Base-by-base conservation (phyloP, 2,329 filamentous ascomycete genomes). In the Fusarium sp. region DNA sequence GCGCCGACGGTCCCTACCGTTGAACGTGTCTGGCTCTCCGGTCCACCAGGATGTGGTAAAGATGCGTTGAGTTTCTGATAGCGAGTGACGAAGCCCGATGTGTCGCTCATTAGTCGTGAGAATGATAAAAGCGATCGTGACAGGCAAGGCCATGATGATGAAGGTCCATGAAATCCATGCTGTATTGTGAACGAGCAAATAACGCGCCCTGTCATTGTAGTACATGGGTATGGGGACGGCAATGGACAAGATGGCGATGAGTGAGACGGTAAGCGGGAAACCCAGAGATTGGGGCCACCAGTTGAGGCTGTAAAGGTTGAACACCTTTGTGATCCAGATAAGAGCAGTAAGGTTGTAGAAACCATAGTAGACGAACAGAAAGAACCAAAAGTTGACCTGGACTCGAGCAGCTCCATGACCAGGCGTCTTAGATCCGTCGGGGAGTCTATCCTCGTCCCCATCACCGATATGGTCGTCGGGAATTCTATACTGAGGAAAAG, bases 321-420 rank as follows among this genome's bases (percentile, higher is more conserved):
- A 93, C 10, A 92, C 87, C 78, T 92, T 92, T 54, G 91, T 93
- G 78, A 93, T 92, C 90, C 90, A 93, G 69, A 91, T 88, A 75
- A 93, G 82, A 6, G 90, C 91, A 9, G 90, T 91, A 31, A 92
- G 78, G 78, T 91, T 92, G 81, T 93, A 93, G 74, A 92, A 88
- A 64, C 90, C 90, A 80, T 93, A 93, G 82, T 92, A 93, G 64
- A 92, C 88, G 55, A 92, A 87, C 42, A 93, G 84, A 78, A 93
- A 93, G 84, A 92, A 92, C 90, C 91, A 93, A 78, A 92, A 92
- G 82, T 91, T 91, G 74, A 92, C 87, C 70, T 89, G 87, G 9
- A 92, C 90, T 47, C 88, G 84, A 11, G 90, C 89, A 74, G 87
- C 85, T 66, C 91, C 91, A 83, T 92, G 90, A 33, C 90, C 90